Evolutionary conservation across 306 rosid species (phyloP), one percentile per base, ranked within the genome.

Genomic region (Gleditsia sinensis): DNA sequence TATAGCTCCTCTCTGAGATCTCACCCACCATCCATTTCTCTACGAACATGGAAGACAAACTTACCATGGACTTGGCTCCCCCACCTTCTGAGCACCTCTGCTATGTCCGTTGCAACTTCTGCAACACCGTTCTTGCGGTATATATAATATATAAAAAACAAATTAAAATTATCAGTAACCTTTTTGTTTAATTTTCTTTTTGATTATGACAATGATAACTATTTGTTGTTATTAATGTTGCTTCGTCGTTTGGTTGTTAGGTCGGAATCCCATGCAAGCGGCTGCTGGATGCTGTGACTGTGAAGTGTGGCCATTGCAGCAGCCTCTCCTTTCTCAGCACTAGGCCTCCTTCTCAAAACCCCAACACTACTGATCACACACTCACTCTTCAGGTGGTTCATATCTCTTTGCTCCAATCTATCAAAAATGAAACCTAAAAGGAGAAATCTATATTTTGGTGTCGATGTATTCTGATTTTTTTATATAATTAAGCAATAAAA

Each of bases 301-400:
- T 94, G 83, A 91, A 94, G 79, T 94, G 98, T 58, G 98, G 98
- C 13, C 96, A 94, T 75, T 94, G 98, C 67, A 85, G 98, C 51
- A 94, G 91, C 83, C 96, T 91, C 56, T 94, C 98, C 9, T 91
- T 89, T 69, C 92, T 94, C 27, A 91, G 88, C 84, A 91, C 97
- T 42, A 82, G 90, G 46, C 94, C 98, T 48, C 92, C 94, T 6
- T 6, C 53, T 67, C 88, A 86, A 67, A 82, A 74, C 36, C 97
- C 83, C 59, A 81, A 70, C 83, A 81, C 54, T 6, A n/a, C 80
- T 67, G 83, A 85, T 82, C 92, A 87, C 75, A 84, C 93, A 50
- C 9, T 86, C n/a, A 78, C 37, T 80, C 92, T 84, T 71, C 97
- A 88, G 96, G 96, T 87, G 45, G 0, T 67, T 64, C 4, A 1